These are phyloP conservation scores for Penicillium psychrosexuale DNA, from an alignment of 2,329 filamentous ascomycete genomes.

Conservation along the genomic window DNA sequence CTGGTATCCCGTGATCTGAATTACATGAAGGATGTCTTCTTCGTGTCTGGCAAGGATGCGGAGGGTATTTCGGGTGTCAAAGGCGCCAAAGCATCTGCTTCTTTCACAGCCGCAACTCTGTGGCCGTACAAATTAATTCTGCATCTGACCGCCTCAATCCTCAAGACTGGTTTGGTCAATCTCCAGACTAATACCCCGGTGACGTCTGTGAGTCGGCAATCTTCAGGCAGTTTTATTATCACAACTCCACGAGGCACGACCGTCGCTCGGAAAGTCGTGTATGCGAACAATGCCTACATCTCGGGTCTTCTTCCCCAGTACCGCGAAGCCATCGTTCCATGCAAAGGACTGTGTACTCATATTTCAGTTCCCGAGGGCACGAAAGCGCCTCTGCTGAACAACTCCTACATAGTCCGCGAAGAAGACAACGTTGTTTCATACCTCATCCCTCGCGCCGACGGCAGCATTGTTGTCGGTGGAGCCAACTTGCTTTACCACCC, in stretches of 20 bases:
- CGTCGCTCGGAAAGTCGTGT: slow-evolving; percentile 61
- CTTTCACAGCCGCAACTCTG: slow-evolving; percentile 36
- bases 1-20: slow-evolving; percentile 29
- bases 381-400: slow-evolving; percentile 35
- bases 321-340: slow-evolving; percentile 70
- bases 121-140: slow-evolving; percentile 78
- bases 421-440: slow-evolving; percentile 50
- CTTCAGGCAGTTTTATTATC: slow-evolving; percentile 54
- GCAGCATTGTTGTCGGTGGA: slow-evolving; percentile 62
- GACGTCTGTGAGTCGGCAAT: slow-evolving; percentile 22
- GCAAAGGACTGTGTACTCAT: slow-evolving; percentile 56
- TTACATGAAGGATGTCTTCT: slow-evolving; percentile 34
- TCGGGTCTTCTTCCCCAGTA: slow-evolving; percentile 70
- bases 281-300: slow-evolving; percentile 83
- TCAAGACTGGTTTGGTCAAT: slow-evolving; percentile 45
- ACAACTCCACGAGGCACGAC: slow-evolving; percentile 65
- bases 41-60: slow-evolving; percentile 27
- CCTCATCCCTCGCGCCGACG: slow-evolving; percentile 58
- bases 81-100: slow-evolving; percentile 38
- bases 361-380: slow-evolving; percentile 30
- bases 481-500: slow-evolving; percentile 48
- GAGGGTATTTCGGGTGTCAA: slow-evolving; percentile 42
- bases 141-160: slow-evolving; percentile 59
- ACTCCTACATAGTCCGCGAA: slow-evolving; percentile 57
- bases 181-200: slow-evolving; percentile 55